Evolutionary conservation across 2,329 filamentous ascomycete species (phyloP).

Genomic region (Phyllachora maydis): DNA sequence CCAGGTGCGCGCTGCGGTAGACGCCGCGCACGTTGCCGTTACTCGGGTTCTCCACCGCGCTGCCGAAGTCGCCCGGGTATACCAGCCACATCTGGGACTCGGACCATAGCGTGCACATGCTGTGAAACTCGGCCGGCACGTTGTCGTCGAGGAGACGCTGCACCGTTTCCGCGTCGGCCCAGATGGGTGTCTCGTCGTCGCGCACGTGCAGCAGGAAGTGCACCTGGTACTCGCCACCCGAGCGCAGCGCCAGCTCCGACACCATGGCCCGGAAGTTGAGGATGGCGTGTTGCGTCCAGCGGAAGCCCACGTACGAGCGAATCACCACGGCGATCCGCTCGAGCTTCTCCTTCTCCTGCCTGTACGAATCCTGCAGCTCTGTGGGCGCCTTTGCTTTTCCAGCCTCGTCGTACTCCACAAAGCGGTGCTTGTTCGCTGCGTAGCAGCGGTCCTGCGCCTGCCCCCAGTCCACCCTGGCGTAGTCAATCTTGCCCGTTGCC

Average conservation of each 20-base stretch:
- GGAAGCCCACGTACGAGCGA: conserved; percentile 60
- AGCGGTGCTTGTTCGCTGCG: conserved; percentile 42
- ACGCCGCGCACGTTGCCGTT: conserved; percentile 44
- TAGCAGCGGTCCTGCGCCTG: conserved; percentile 31
- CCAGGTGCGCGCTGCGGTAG: conserved; percentile 42
- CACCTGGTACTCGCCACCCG: conserved; percentile 63
- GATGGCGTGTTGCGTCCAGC: conserved; percentile 58
- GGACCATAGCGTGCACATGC: conserved; percentile 67
- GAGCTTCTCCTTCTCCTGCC: conserved; percentile 15
- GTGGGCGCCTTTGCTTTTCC: background rate
- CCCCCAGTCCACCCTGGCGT: conserved; percentile 31
- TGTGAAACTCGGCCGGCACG: conserved; percentile 57
- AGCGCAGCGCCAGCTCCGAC: conserved; percentile 55
- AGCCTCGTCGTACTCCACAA: conserved; percentile 16
- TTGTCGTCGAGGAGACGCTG: conserved; percentile 46
- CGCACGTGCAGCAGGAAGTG: conserved; percentile 77
- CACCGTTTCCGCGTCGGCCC: conserved; percentile 57
- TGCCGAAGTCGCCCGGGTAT: conserved; percentile 52
- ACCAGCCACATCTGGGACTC: conserved; percentile 66
- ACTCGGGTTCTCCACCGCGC: conserved; percentile 37
- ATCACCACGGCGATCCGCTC: conserved; percentile 56
- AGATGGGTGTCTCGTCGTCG: conserved; percentile 59
- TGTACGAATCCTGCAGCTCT: conserved; percentile 1
- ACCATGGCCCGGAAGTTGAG: conserved; percentile 69
- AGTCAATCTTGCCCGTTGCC: conserved; percentile 32